These are phyloP conservation scores for Paulownia fortunei DNA, from an alignment of 257 asterid species.

Conservation along the genomic window DNA sequence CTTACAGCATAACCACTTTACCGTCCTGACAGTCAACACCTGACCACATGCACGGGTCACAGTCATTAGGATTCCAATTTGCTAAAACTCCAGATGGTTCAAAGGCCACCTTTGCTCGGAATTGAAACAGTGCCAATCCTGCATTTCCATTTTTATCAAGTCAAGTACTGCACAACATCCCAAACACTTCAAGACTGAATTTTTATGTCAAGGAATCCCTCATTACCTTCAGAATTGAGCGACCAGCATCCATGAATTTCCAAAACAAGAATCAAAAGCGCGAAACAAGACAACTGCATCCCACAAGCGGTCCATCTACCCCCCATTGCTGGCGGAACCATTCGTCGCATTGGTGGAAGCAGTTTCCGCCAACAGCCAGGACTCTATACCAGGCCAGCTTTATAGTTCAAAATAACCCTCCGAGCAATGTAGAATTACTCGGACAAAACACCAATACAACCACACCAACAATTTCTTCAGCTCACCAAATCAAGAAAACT, in stretches of 20 bases:
- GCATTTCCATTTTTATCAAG: slow-evolving; percentile 40
- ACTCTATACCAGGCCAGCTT: slow-evolving; percentile 72
- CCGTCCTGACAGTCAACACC: slow-evolving; percentile 77
- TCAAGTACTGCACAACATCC: slow-evolving; percentile 6
- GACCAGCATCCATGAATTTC: slow-evolving; percentile 63
- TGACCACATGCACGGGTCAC: slow-evolving; percentile 81
- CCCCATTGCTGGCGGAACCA: slow-evolving; percentile 65
- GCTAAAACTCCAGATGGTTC: slow-evolving; percentile 73
- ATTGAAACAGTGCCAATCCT: slow-evolving; percentile 74
- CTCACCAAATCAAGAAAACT: slow-evolving; percentile 32
- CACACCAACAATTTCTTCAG: slow-evolving; percentile 33
- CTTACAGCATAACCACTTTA: slow-evolving; percentile 81
- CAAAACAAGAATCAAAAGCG: slow-evolving; percentile 56
- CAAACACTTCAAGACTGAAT: background rate
- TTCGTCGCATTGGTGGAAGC: slow-evolving; percentile 56
- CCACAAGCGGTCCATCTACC: slow-evolving; percentile 62
- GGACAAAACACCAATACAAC: slow-evolving; percentile 41
- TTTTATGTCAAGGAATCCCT: background rate
- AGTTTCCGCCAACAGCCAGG: slow-evolving; percentile 74
- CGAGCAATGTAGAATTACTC: slow-evolving; percentile 69
- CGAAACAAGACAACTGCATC: slow-evolving; percentile 45
- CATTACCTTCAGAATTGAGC: slow-evolving; percentile 84
- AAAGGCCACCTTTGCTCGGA: slow-evolving; percentile 60
- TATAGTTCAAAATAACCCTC: slow-evolving; percentile 48
- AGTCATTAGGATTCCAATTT: slow-evolving; percentile 71